phyloP scores from a whole-genome alignment of 495 filamentous ascomycete genomes.

The Acidomyces sp. region DNA sequence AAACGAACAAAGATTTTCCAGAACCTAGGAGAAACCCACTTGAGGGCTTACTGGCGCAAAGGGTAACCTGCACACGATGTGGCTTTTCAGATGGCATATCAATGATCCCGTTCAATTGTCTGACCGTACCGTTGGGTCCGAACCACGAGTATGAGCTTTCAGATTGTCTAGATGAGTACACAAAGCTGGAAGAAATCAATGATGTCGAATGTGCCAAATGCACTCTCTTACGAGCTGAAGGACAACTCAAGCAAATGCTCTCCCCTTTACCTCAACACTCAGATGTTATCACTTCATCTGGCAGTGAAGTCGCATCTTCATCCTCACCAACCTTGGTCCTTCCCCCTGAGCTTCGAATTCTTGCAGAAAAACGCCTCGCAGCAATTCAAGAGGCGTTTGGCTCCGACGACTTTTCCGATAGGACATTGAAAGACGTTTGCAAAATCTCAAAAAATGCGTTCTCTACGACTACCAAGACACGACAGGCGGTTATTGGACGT shows the following conservation, averaged over 20 bases:
- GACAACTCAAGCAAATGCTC: slow-evolving; percentile 38
- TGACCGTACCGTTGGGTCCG: slow-evolving; percentile 60
- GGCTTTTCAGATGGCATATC: slow-evolving; percentile 76
- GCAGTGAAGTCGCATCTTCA: slow-evolving; percentile 12
- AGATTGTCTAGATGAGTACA: slow-evolving; percentile 74
- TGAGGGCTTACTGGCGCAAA: slow-evolving; percentile 76
- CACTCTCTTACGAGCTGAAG: slow-evolving; percentile 49
- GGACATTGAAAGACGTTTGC: slow-evolving; percentile 57
- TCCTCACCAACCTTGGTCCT: slow-evolving; percentile 16
- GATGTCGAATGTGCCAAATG: slow-evolving; percentile 88
- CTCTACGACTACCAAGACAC: slow-evolving; percentile 65
- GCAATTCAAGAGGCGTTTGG: slow-evolving; percentile 57
- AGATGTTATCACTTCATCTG: neutral
- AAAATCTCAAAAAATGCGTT: slow-evolving; percentile 55
- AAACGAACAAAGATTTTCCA: slow-evolving; percentile 14
- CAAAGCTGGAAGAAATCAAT: slow-evolving; percentile 66
- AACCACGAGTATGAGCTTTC: slow-evolving; percentile 47
- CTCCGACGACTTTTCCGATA: slow-evolving; percentile 68
- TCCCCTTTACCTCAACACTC: neutral
- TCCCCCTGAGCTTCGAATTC: slow-evolving; percentile 13
- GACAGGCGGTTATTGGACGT: slow-evolving; percentile 73
- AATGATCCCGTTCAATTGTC: slow-evolving; percentile 83
- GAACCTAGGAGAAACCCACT: slow-evolving; percentile 47
- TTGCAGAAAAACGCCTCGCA: slow-evolving; percentile 37
- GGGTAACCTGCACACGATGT: slow-evolving; percentile 78